phyloP scores from a whole-genome alignment of 345 rosid genomes.

The Bretschneidera sinensis region DNA sequence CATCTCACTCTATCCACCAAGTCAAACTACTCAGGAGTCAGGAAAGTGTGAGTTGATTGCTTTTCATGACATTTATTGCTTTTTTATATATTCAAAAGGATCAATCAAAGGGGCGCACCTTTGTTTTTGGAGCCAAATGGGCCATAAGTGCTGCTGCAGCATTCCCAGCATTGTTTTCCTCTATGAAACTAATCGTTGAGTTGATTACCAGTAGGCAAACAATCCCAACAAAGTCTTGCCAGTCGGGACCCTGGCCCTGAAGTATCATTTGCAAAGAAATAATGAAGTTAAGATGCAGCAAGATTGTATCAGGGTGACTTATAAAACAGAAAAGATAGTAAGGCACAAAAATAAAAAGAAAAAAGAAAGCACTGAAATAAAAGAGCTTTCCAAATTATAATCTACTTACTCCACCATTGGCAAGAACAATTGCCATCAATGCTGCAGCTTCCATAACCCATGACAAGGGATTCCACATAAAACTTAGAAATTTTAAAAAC shows the following conservation, averaged over 20 bases:
- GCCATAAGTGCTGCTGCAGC: constrained; percentile 96
- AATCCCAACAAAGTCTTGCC: constrained; percentile 97
- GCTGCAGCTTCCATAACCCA: constrained; percentile 99
- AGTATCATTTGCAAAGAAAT: constrained; percentile 18
- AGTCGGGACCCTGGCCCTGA: constrained; percentile 91
- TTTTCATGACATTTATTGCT: background rate
- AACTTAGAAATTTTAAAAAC: constrained; percentile 74
- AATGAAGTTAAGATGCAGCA: background rate
- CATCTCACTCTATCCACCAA: background rate
- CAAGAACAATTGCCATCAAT: constrained; percentile 81
- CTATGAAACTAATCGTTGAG: constrained; percentile 89
- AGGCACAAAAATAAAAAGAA: background rate
- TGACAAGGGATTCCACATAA: constrained; percentile 97
- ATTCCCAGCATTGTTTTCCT: constrained; percentile 93
- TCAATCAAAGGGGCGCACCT: constrained; percentile 34
- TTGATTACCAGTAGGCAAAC: constrained; percentile 75
- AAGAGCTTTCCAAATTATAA: background rate
- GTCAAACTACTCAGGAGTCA: background rate
- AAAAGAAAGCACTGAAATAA: background rate
- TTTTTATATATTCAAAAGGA: background rate
- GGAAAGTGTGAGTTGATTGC: background rate
- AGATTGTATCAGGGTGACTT: too few species aligned
- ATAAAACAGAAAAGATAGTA: too few species aligned
- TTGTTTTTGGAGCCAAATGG: constrained; percentile 83
- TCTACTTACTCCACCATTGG: constrained; percentile 80